Evolutionary conservation across 164 flowering plant species (phyloP), one percentile per base, ranked within the genome.

Genomic region (Umbilicus rupestris): DNA sequence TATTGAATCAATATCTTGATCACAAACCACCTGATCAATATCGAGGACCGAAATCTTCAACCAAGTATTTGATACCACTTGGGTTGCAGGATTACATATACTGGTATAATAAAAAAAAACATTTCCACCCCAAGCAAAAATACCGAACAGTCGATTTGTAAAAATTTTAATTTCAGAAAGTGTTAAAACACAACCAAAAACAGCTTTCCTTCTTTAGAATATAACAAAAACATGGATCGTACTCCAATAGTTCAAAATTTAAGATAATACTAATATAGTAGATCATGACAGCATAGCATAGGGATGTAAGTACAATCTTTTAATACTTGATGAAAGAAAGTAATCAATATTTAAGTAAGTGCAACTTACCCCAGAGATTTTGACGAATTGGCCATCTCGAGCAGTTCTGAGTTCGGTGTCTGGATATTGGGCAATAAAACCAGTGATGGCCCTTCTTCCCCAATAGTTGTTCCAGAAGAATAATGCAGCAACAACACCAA

Each of bases 331-430:
- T 60, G 41, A 30, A 60, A 60, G 41, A 24, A 30, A 30, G 11
- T 12, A 15, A 35, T 60, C 64, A 60, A 5, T 35, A 60, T 31
- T 30, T 60, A 30, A 6, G 3, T 8, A 60, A 45, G 20, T 39
- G 66, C 24, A 39, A 82, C 96, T 66, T 87, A 94, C 98, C 97
- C 98, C 98, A 55, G 98, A 87, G 70, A 94, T 89, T 70, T 94
- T 94, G 70, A 94, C 98, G 62, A 80, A 86, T 72, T 94, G 96
- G 28, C 98, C 98, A 82, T 91, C 84, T 62, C 80, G 91, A 10
- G 98, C 97, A 76, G 92, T 85, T 77, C 98, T 77, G 24, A 94
- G 87, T 74, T 94, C 96, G 35, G 96, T 84, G 83, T 94, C 98
- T 5, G 98, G 97, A 82, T 91, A 91, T 11, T 72, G 83, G 62